Evolutionary conservation across 2,329 filamentous ascomycete genomes (phyloP), one percentile per base, ranked within the genome.

Genomic region (Uncinocarpus reesii): DNA sequence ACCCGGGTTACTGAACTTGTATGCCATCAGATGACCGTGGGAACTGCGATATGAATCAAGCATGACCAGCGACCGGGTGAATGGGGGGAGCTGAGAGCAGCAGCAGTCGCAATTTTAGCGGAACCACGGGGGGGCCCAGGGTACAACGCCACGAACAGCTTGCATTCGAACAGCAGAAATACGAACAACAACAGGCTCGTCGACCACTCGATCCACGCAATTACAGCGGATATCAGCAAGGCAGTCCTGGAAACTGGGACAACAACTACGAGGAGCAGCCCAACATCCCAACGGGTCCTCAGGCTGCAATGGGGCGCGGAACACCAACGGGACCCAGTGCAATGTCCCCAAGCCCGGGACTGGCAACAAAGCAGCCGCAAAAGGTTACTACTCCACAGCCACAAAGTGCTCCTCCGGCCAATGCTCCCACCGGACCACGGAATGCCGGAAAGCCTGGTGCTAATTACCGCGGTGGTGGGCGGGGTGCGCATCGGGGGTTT

Each of bases 181-280:
- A 86, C 63, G 81, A 85, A 58, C 79, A 82, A 53, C 83, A 81
- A 62, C 74, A 81, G 62, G 71, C 71, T 54, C 74, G 75, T 53
- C 77, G 75, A 48, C 67, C 64, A 66, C 72, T 67, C 38, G 65
- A 68, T 16, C 64, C 62, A 46, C 65, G 66, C 10, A 62, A 56
- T 15, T 66, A 67, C 60, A 60, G 66, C 48, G 62, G 67, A 32
- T 68, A 71, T 52, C 64, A 74, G 64, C 59, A 76, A 49, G 80
- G 79, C 37, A 80, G 80, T 13, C 83, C 84, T n/a, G 86, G 85
- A 20, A 89, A 83, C 34, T 95, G 89, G 88, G 90, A 96, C 65
- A 90, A 90, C 60, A 95, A 95, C 88, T 96, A 95, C 65, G 90
- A 96, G 63, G 90, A 95, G 63, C 86, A 90, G 62, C 86, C 86